These are phyloP conservation scores for Trichoderma lentiforme DNA, from an alignment of 2,329 filamentous ascomycete species.

Conservation along the genomic window DNA sequence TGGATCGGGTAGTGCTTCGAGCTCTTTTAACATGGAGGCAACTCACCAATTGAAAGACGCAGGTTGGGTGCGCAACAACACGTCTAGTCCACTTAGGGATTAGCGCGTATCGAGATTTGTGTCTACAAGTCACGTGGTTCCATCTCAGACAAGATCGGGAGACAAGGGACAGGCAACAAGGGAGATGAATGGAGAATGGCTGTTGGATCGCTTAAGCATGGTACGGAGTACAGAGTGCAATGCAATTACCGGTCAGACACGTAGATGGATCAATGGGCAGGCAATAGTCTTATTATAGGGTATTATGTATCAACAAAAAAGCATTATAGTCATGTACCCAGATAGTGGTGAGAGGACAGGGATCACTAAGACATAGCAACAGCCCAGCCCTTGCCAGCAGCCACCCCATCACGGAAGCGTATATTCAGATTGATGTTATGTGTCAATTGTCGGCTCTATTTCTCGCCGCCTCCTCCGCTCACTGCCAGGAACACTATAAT, in stretches of 20 bases:
- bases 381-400: too few species aligned
- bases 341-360: background rate
- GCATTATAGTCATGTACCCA: background rate
- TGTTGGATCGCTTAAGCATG: background rate
- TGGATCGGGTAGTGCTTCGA: slow-evolving; percentile 21
- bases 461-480: slow-evolving; percentile 48
- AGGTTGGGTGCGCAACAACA: slow-evolving; percentile 29
- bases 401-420: background rate
- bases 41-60: slow-evolving; percentile 20
- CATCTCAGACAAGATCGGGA: background rate
- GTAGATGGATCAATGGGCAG: background rate
- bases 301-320: background rate
- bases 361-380: background rate
- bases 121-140: background rate
- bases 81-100: slow-evolving; percentile 26
- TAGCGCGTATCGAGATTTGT: background rate
- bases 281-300: background rate
- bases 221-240: too few species aligned
- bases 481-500: slow-evolving; percentile 52
- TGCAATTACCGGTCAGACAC: background rate
- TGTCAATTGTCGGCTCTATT: slow-evolving; percentile 37
- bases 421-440: background rate
- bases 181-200: background rate
- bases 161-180: background rate
- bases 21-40: slow-evolving; percentile 28